Base-by-base conservation (phyloP, 306 rosid species). In the Elaeagnus macrophylla region DNA sequence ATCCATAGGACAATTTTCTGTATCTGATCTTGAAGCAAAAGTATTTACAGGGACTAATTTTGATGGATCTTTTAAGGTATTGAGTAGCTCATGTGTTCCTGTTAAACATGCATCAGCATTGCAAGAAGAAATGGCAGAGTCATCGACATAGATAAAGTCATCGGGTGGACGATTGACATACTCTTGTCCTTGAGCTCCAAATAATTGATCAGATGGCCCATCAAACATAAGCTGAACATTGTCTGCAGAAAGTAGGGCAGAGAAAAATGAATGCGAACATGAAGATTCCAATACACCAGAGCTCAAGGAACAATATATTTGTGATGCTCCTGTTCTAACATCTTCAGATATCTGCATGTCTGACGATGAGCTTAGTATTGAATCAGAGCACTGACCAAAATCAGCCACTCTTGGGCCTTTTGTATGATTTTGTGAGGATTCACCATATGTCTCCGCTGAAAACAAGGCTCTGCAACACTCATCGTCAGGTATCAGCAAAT, bases 391-490 rank as follows among this genome's bases (percentile, higher is more conserved):
- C 58, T 76, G 72, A 54, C 77, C 53, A 32, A 73, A 68, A 76
- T 72, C 76, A 74, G 63, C 56, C 59, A 49, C 60, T 52, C 70
- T 61, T 40, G 59, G 52, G 19, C 68, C 80, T 52, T 65, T 58
- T 53, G 56, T 37, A 46, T 68, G 65, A 71, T 71, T 79, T 79
- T 71, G 75, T 1, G 81, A 55, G 60, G 85, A 60, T 55, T 62
- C 82, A 43, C 69, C 80, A 42, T 54, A 60, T 39, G 81, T 73
- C 69, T 76, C 76, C 60, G 78, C 95, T 62, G 87, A 74, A 75
- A 88, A 93, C 42, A 93, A 71, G 36, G 79, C 71, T 75, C 88
- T 79, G 68, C 96, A 77, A 71, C 95, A 88, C 68, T 93, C 99
- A 58, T 85, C 95, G 16, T 88, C 89, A 9, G 96, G 44, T 67